Percentiles rank a stretch among this genome's conserved stretches.
Evolutionary conservation across 73 alveolate species (phyloP).

Genomic region (Paramecium primaurelia): DNA sequence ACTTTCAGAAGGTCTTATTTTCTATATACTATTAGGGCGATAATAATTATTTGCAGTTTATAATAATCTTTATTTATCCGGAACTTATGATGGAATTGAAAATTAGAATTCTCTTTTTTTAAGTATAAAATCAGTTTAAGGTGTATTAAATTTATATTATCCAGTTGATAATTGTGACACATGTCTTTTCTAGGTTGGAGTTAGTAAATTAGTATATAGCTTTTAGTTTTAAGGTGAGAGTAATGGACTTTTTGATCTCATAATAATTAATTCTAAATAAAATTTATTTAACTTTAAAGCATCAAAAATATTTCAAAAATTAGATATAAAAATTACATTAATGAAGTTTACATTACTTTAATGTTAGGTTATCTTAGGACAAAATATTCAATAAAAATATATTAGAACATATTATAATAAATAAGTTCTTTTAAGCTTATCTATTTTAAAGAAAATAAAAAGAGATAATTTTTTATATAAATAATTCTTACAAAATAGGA

Average conservation of each 20-base stretch:
- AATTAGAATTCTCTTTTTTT: background rate
- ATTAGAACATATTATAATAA: background rate
- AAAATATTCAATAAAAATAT: background rate
- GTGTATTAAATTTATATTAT: background rate
- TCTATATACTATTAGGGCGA: background rate
- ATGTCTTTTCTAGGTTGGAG: background rate
- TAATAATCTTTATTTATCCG: background rate
- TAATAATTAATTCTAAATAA: background rate
- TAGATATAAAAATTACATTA: background rate
- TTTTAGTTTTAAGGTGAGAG: background rate
- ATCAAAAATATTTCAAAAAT: background rate
- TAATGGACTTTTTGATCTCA: conserved; percentile 6
- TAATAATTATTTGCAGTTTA: background rate
- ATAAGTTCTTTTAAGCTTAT: background rate
- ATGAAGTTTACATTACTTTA: background rate
- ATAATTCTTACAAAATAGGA: background rate
- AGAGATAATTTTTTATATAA: background rate
- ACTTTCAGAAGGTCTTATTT: background rate
- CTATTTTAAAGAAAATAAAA: background rate
- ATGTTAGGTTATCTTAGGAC: conserved; percentile 2
- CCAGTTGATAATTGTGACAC: background rate
- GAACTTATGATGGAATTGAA: background rate
- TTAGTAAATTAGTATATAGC: background rate
- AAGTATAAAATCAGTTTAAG: background rate
- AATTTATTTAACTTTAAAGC: background rate